Conservation (phyloP, 139 green algal species). For the Picochlorum sp. region DNA sequence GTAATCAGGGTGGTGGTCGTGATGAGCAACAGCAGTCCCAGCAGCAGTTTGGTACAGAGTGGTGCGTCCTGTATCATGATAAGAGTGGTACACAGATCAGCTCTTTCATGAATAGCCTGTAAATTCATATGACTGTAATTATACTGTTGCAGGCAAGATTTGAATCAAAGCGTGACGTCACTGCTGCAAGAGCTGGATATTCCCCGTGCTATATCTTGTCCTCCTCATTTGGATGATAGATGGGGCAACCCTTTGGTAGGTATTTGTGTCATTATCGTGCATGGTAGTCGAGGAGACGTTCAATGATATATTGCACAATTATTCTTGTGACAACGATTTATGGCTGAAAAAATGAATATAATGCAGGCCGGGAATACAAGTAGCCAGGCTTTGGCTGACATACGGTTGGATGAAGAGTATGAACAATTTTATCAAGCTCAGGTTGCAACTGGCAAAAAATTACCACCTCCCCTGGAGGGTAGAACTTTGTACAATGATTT, state of each 20-base stretch:
- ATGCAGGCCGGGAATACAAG: not conserved
- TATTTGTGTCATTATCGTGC: conserved; percentile 4
- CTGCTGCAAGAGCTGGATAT: conserved; percentile 73
- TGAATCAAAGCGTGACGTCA: conserved; percentile 50
- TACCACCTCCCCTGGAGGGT: conserved; percentile 67
- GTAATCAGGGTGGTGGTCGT: too few species aligned
- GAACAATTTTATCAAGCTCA: conserved; percentile 47
- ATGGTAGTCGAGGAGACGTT: too few species aligned
- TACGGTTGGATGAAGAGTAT: conserved; percentile 82
- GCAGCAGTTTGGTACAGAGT: too few species aligned
- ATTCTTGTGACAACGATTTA: too few species aligned
- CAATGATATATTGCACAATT: too few species aligned
- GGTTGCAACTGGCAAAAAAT: conserved; percentile 52
- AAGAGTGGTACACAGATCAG: too few species aligned
- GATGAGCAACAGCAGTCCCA: too few species aligned
- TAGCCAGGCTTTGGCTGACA: conserved; percentile 33
- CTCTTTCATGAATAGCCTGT: too few species aligned
- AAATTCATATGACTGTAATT: too few species aligned
- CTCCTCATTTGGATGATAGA: conserved; percentile 65
- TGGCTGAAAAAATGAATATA: not conserved
- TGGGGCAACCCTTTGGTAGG: conserved; percentile 33
- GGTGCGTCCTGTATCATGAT: too few species aligned
- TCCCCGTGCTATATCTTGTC: conserved; percentile 62
- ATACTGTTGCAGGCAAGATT: conserved; percentile 30
- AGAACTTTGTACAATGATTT: conserved; percentile 66